Evolutionary conservation across 768 basidiomycete species (phyloP).

Genomic region (Podaxis rugospora): DNA sequence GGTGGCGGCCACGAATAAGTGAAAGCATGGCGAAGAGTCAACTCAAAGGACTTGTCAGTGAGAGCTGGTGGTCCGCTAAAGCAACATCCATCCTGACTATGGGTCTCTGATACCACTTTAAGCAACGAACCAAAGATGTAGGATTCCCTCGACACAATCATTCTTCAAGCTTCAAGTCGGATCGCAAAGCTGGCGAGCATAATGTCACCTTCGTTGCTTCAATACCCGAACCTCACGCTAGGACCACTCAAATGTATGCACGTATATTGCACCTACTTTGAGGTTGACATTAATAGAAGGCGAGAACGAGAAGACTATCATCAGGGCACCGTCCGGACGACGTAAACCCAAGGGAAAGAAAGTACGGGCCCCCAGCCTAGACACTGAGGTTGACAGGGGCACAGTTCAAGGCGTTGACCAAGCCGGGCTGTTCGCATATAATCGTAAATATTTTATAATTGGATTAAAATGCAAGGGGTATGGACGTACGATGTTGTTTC

Average conservation of each 20-base stretch:
- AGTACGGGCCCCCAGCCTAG: background rate
- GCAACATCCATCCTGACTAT: background rate
- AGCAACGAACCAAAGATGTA: background rate
- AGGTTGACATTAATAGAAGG: background rate
- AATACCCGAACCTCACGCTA: no score
- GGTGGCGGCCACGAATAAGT: background rate
- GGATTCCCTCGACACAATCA: background rate
- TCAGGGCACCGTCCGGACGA: background rate
- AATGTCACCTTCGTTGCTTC: no score
- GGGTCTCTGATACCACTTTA: background rate
- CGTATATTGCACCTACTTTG: slow-evolving; percentile 11
- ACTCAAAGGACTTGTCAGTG: background rate
- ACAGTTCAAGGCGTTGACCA: slow-evolving; percentile 4
- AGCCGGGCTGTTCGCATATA: background rate
- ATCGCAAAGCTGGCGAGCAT: no score
- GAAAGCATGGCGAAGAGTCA: background rate
- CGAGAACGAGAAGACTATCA: background rate
- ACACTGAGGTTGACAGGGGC: slow-evolving; percentile 2
- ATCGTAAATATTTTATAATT: background rate
- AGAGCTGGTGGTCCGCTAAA: background rate
- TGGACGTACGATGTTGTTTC: slow-evolving; percentile 1
- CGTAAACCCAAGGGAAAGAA: background rate
- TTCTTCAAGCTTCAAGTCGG: background rate
- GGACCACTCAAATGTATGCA: slow-evolving; percentile 10
- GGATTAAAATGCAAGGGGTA: background rate